Conservation (phyloP, 805 yeast genomes). For the Candida pini region DNA sequence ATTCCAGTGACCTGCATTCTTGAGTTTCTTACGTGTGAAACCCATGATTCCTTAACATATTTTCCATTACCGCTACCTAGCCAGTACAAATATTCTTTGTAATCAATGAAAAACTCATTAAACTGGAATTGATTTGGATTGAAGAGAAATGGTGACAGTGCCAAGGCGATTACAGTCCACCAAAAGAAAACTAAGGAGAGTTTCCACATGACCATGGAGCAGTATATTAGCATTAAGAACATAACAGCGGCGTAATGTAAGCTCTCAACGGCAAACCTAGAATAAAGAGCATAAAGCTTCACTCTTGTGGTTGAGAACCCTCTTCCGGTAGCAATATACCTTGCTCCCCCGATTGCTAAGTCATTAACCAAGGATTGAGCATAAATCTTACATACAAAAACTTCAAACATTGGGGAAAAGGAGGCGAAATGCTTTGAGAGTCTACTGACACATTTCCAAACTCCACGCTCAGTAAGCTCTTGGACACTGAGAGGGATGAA, state of each 20-base stretch:
- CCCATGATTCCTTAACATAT: constrained; percentile 33
- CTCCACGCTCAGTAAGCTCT: constrained; percentile 70
- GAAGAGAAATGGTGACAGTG: constrained; percentile 67
- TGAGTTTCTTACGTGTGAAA: constrained; percentile 41
- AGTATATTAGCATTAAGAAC: constrained; percentile 46
- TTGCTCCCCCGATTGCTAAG: constrained; percentile 72
- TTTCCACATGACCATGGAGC: constrained; percentile 61
- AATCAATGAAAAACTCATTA: constrained; percentile 66
- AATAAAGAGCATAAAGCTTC: constrained; percentile 57
- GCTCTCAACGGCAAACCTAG: constrained; percentile 65
- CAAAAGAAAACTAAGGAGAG: constrained; percentile 59
- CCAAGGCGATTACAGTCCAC: constrained; percentile 60
- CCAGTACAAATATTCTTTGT: constrained; percentile 49
- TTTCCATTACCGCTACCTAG: constrained; percentile 46
- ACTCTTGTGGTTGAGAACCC: constrained; percentile 74
- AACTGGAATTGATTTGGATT: constrained; percentile 75
- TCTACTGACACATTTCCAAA: constrained; percentile 62
- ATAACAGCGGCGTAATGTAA: constrained; percentile 58
- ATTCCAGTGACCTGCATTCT: constrained; percentile 56
- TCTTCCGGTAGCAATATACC: constrained; percentile 77
- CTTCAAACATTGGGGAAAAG: constrained; percentile 72
- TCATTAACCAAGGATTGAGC: constrained; percentile 66
- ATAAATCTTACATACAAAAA: constrained; percentile 72
- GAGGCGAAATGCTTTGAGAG: constrained; percentile 63
- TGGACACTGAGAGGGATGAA: constrained; percentile 73